Evolutionary conservation across 495 filamentous ascomycete species (phyloP).

Genomic region (Aspergillus nanangensis): DNA sequence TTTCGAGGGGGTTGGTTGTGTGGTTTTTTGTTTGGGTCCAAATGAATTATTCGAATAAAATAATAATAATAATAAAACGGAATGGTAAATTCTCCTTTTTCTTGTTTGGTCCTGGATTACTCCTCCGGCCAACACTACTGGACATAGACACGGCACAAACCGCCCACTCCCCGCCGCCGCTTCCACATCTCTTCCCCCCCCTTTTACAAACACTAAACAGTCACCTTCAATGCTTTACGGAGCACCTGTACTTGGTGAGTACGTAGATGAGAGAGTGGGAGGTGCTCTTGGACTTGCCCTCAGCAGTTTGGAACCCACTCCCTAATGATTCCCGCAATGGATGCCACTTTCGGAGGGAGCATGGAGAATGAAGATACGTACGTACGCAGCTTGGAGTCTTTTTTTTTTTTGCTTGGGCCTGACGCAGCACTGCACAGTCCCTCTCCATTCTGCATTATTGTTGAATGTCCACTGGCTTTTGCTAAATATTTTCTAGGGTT

Average conservation of each 20-base stretch:
- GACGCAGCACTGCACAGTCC: not conserved
- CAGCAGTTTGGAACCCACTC: too few relatives aligned
- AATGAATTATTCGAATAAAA: too few relatives aligned
- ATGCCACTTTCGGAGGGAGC: conserved; percentile 12
- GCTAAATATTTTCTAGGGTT: too few relatives aligned
- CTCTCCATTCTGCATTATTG: not conserved
- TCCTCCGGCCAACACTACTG: conserved; percentile 10
- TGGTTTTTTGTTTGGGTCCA: too few relatives aligned
- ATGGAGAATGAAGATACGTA: conserved; percentile 3
- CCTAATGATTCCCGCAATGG: conserved; percentile 11
- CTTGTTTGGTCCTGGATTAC: conserved; percentile 11
- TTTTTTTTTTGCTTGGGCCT: not conserved
- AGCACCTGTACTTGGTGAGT: too few relatives aligned
- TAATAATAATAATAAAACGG: too few relatives aligned
- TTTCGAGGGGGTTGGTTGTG: too few relatives aligned
- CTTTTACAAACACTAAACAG: conserved; percentile 6
- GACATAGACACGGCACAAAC: conserved; percentile 19
- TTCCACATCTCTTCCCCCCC: conserved; percentile 2
- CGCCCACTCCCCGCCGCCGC: conserved; percentile 3
- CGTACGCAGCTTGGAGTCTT: not conserved
- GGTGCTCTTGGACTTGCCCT: too few relatives aligned
- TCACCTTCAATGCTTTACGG: not conserved
- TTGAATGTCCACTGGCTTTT: too few relatives aligned
- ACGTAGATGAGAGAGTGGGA: too few relatives aligned
- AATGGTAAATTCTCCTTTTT: conserved; percentile 11